These are phyloP conservation scores for Aspergillus nidulans DNA, from an alignment of 495 filamentous ascomycete genomes.

Conservation along the genomic window DNA sequence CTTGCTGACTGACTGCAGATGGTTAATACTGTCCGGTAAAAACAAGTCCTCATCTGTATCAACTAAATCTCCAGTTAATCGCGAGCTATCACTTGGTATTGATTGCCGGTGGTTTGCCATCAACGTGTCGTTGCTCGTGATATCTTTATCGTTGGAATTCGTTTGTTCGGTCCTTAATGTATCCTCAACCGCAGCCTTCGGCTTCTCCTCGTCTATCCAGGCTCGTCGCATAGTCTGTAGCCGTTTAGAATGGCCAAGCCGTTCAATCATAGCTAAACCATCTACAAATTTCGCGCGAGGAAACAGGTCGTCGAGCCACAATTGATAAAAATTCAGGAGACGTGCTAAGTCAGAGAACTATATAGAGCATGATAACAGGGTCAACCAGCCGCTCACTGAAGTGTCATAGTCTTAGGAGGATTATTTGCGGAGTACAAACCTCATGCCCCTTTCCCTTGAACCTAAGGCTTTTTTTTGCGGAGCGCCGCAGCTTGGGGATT, in stretches of 20 bases:
- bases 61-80: neutral
- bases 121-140: neutral
- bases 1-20: slow-evolving; percentile 2
- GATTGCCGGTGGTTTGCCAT: neutral
- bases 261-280: slow-evolving; percentile 87
- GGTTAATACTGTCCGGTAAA: slow-evolving; percentile 21
- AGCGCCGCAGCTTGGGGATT: slow-evolving; percentile 73
- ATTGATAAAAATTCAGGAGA: slow-evolving; percentile 84
- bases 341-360: slow-evolving; percentile 82
- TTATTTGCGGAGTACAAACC: slow-evolving; percentile 52
- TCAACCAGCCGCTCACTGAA: neutral
- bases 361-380: neutral
- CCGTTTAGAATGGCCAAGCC: slow-evolving; percentile 75
- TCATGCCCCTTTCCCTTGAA: slow-evolving; percentile 95
- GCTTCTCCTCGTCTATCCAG: slow-evolving; percentile 78
- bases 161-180: neutral
- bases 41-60: slow-evolving; percentile 23
- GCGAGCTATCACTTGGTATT: neutral
- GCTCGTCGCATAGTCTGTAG: slow-evolving; percentile 69
- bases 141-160: neutral
- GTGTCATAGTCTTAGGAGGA: neutral
- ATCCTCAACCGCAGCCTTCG: slow-evolving; percentile 11
- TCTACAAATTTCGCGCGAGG: slow-evolving; percentile 93
- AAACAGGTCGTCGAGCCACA: slow-evolving; percentile 96
- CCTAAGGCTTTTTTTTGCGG: slow-evolving; percentile 64